phyloP scores from a whole-genome alignment of 495 filamentous ascomycete genomes.

The Penicillium fimorum region DNA sequence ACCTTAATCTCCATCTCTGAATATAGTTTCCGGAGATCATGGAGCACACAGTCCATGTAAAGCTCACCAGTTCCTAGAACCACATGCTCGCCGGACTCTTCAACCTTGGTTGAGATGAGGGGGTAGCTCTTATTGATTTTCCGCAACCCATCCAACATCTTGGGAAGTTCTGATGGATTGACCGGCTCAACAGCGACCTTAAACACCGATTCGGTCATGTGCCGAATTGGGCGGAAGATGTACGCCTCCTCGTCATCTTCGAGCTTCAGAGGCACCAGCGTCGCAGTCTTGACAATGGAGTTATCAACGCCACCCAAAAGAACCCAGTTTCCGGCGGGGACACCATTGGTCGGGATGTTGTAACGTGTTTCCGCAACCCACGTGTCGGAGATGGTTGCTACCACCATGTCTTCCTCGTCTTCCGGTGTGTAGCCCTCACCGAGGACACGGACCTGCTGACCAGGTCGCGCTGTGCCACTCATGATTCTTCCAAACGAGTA shows the following conservation, averaged over 20 bases:
- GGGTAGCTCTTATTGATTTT: conserved; percentile 98
- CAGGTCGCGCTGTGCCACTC: conserved; percentile 85
- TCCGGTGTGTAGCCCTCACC: conserved; percentile 96
- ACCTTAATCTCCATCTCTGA: conserved; percentile 99
- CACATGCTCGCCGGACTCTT: conserved; percentile 97
- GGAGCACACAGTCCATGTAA: conserved; percentile 98
- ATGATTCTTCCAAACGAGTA: conserved; percentile 87
- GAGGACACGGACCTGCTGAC: conserved; percentile 81
- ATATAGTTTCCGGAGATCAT: conserved; percentile 88
- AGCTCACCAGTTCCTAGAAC: conserved; percentile 93
- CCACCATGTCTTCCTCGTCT: conserved; percentile 96
- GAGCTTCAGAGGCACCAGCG: conserved; percentile 77
- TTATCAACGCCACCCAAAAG: conserved; percentile 91
- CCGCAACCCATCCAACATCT: conserved; percentile 95
- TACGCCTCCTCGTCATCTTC: conserved; percentile 87
- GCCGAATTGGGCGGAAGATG: conserved; percentile 88
- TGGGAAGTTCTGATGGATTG: conserved; percentile 96
- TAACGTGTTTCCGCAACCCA: conserved; percentile 95
- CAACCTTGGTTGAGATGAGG: conserved; percentile 91
- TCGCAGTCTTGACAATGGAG: conserved; percentile 98
- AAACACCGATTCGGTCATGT: conserved; percentile 96
- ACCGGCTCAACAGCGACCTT: conserved; percentile 98
- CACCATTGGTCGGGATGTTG: conserved; percentile 83
- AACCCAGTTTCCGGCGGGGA: conserved; percentile 95
- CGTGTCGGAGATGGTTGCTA: conserved; percentile 82